phyloP scores from a whole-genome alignment of 2,329 filamentous ascomycete species.

The Aspergillus sp. region DNA sequence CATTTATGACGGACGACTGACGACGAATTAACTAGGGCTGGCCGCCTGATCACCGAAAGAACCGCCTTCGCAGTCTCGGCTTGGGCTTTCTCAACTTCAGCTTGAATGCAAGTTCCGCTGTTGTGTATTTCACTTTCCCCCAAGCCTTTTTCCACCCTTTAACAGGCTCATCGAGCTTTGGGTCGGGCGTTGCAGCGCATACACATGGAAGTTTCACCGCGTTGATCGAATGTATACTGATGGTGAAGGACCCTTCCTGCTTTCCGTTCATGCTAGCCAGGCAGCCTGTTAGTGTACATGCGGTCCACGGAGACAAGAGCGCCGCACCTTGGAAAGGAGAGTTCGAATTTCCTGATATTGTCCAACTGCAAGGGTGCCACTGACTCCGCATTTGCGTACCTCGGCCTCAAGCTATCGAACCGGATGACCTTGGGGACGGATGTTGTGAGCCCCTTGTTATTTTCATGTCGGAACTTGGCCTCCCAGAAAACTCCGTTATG shows the following conservation, averaged over 20 bases:
- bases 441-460: neutral
- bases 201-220: slow-evolving; percentile 3
- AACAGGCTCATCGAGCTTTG: slow-evolving; percentile 14
- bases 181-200: neutral
- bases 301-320: neutral
- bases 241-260: slow-evolving; percentile 5
- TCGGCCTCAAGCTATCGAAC: neutral
- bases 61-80: neutral
- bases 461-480: neutral
- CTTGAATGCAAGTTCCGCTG: neutral
- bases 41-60: neutral
- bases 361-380: neutral
- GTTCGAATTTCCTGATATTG: neutral
- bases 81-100: neutral
- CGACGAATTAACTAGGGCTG: neutral
- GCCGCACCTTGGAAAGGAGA: slow-evolving; percentile 3
- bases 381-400: neutral
- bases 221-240: slow-evolving; percentile 3
- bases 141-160: neutral
- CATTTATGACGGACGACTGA: too few species aligned
- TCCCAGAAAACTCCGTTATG: neutral
- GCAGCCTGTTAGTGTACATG: neutral
- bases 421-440: neutral
- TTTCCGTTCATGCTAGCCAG: neutral
- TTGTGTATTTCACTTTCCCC: neutral